Base-by-base conservation (phyloP, 306 rosid species). In the Glycine tomentella region DNA sequence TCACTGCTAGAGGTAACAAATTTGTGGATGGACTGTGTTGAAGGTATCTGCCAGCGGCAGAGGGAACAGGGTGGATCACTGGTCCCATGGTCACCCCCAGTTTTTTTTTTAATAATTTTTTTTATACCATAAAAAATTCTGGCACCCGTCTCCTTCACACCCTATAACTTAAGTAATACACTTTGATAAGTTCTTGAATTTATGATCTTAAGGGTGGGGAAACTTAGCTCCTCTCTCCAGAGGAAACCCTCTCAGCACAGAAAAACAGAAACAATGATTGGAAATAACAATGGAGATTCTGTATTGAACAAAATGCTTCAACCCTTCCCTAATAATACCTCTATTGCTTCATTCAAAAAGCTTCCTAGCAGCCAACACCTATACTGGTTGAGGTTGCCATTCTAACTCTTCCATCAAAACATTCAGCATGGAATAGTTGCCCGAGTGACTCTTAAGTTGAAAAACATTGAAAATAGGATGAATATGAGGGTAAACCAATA, bases 11-110 rank as follows among this genome's bases (percentile, higher is more conserved):
- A 42, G 51, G 15, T 42, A n/a, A 42, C 52, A 67, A 66, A 65
- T 7, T 16, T 66, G 51, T 15, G 7, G 72, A 42, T 66, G 72
- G 34, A 4, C 72, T 15, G 72, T n/a, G 72, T 66, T 66, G 6
- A 66, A 66, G 14, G 14, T 66, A 15, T 12, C 3, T 42, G 42
- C 42, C 13, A 38, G 25, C 20, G 3, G 17, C 20, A 34, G 48
- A 3, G 20, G 20, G 15, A 11, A 33, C 17, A 33, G 17, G 14
- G 69, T 62, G 45, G 16, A 7, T 16, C 45, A 62, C 44, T 8
- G 42, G n/a, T 59, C 3, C 11, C 6, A 9, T 58, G 63, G 13
- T 58, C 36, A 17, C 13, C 64, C 36, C 36, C 38, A 20, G 5
- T 9, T 20, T 20, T 17, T 17, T 58, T 9, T 17, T 20, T 17